These are phyloP conservation scores for Phoenix dactylifera DNA, from an alignment of 176 grass and related monocot genomes.

Conservation along the genomic window DNA sequence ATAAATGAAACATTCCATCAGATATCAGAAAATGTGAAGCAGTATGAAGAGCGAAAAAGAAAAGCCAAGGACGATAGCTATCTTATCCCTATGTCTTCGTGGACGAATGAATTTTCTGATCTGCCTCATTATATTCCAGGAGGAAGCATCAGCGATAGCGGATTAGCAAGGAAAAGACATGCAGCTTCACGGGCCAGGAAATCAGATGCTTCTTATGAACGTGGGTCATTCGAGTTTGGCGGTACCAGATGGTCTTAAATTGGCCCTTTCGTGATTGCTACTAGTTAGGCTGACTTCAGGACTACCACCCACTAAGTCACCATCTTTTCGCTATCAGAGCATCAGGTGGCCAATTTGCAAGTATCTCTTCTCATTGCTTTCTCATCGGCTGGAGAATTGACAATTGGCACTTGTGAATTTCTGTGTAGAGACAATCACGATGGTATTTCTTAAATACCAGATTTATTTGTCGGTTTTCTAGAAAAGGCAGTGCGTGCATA, in stretches of 20 bases:
- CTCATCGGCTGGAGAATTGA: too few species aligned
- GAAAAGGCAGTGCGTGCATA: too few species aligned
- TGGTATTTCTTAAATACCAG: too few species aligned
- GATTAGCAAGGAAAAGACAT: conserved; percentile 46
- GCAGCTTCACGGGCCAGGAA: conserved; percentile 1
- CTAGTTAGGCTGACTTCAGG: too few species aligned
- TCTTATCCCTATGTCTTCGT: conserved; percentile 69
- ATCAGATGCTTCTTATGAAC: conserved; percentile 8
- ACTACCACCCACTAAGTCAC: too few species aligned
- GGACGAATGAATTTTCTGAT: conserved; percentile 70
- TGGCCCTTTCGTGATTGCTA: too few species aligned
- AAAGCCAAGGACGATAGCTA: conserved; percentile 91
- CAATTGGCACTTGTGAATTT: too few species aligned
- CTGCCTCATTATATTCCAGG: conserved; percentile 41
- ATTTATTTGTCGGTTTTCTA: too few species aligned
- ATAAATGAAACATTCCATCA: conserved; percentile 79
- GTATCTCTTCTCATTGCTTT: too few species aligned
- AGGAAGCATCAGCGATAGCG: conserved; percentile 83
- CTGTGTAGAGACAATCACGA: too few species aligned
- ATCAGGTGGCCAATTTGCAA: too few species aligned
- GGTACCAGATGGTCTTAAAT: conserved; percentile 47
- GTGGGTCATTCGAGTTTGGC: conserved; percentile 34
- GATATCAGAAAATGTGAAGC: conserved; percentile 90
- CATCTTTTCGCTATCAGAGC: too few species aligned
- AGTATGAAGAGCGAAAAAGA: conserved; percentile 64